Base-by-base conservation (phyloP, 345 rosid genomes). In the Hibiscus syriacus region DNA sequence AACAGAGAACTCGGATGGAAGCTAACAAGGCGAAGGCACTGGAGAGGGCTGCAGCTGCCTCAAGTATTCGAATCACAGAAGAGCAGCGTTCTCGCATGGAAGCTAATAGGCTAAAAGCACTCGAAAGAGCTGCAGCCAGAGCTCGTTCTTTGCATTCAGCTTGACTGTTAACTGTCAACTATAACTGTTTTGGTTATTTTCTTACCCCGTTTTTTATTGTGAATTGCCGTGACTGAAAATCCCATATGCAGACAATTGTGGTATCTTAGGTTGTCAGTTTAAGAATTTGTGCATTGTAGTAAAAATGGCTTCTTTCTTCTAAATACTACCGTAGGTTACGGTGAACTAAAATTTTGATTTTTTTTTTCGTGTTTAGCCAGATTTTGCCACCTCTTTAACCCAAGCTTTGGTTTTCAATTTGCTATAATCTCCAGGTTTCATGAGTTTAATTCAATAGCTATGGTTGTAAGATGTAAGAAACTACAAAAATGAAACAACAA, bases 51-150 rank as follows among this genome's bases (percentile, higher is more conserved):
- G 86, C 83, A 32, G 69, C 50, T 52, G 64, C 54, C 68, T 63
- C 77, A 52, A 45, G 41, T 32, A 74, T 73, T 67, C 46, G 39
- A 41, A 69, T 94, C 26, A 83, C 98, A 0, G 96, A 86, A n/a
- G 97, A 85, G 70, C 97, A 91, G 82, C 86, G 71, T 74, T 73
- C 85, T 71, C 95, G 99, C 1, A 94, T 91, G 86, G 97, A 89
- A 83, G 86, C 86, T 66, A 91, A 82, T 74, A 83, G 92, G 78
- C 63, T 84, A 72, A 94, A 85, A 76, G 98, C 99, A 50, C 71
- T 89, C 1, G 93, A 91, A 74, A 81, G 76, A 78, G 96, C 96
- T 67, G 92, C 85, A 43, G 80, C 86, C 71, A 80, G 88, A 56
- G 76, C 83, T 57, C 59, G 46, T 48, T 32, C 58, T 6, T 19